Percentiles rank a stretch among this genome's conserved stretches.
phyloP scores from a whole-genome alignment of 208 protist genomes.

The Baffinella frigidus region DNA sequence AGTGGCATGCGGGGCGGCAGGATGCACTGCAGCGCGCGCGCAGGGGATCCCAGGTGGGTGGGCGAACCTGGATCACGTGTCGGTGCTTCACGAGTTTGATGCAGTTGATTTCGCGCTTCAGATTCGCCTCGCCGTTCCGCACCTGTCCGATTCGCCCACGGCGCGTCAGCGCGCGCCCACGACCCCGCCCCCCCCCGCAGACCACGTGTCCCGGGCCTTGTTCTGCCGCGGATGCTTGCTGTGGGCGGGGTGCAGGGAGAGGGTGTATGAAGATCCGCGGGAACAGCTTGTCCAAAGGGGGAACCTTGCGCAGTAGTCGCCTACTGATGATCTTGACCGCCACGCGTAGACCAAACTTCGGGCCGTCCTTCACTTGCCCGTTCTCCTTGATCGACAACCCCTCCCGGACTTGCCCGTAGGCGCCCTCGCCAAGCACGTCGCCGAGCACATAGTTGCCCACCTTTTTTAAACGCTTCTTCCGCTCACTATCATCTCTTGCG shows the following conservation, averaged over 20 bases:
- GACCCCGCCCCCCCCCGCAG: not conserved
- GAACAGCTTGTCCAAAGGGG: not conserved
- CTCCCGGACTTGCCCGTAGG: not conserved
- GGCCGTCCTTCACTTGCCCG: not conserved
- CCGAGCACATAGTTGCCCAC: not conserved
- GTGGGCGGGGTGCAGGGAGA: too few relatives aligned
- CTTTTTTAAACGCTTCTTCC: not conserved
- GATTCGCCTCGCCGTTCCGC: not conserved
- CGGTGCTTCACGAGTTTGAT: not conserved
- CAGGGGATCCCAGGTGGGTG: too few relatives aligned
- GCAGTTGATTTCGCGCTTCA: slow-evolving; percentile 6
- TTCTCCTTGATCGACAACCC: not conserved
- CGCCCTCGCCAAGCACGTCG: not conserved
- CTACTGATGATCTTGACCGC: slow-evolving; percentile 8
- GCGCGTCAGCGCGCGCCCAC: not conserved
- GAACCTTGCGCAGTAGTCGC: not conserved
- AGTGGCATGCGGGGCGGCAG: too few relatives aligned
- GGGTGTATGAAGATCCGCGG: not conserved
- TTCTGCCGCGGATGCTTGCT: too few relatives aligned
- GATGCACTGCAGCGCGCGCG: too few relatives aligned
- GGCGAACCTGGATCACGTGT: slow-evolving; percentile 3
- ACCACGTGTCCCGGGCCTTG: too few relatives aligned
- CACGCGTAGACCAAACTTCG: not conserved
- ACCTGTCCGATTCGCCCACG: not conserved
- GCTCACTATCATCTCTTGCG: too few relatives aligned